Evolutionary conservation across 2,329 filamentous ascomycete genomes (phyloP), one percentile per base, ranked within the genome.

Genomic region (Phialophora chinensis): DNA sequence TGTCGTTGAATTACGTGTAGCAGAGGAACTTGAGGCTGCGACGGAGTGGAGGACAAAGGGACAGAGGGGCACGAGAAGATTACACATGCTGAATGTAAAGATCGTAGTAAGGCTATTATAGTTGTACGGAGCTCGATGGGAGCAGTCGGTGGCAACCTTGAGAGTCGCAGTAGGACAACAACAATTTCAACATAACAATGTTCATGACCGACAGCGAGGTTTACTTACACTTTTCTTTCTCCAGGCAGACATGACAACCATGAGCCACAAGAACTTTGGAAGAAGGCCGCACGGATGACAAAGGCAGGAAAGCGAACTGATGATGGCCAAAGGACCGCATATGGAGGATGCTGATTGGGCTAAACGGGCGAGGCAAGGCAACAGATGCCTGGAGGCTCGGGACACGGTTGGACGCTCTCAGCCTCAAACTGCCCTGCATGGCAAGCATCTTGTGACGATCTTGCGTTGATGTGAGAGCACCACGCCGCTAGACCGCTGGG

Each of bases 21-120:
- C n/a, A 54, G 62, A 11, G 23, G 23, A 23, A n/a, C 58, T n/a
- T 4, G 50, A 54, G 31, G 29, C 17, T n/a, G 62, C 44, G 33
- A 62, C 47, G n/a, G 62, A 67, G 38, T 67, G 58, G 17, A 67
- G 62, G 12, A 67, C 66, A 35, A 67, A 65, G 11, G 66, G 66
- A 35, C 66, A 67, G 7, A 67, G 54, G 11, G 66, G 66, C 17
- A 67, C 35, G 11, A 67, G 47, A 2, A 67, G 62, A 55, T 65
- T 65, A 31, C 66, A 67, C 66, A 67, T 67, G 53, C 12, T 54
- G 35, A 20, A 20, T n/a, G 8, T 25, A 7, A 47, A 55, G 17
- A 7, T 47, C 7, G 25, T 44, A 20, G 33, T 25, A 57, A 60
- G 50, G 65, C 57, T 64, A 49, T 53, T 64, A 49, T 53, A 49